Evolutionary conservation across 2,329 filamentous ascomycete genomes (phyloP).

Genomic region (Trichoderma semiorbis): DNA sequence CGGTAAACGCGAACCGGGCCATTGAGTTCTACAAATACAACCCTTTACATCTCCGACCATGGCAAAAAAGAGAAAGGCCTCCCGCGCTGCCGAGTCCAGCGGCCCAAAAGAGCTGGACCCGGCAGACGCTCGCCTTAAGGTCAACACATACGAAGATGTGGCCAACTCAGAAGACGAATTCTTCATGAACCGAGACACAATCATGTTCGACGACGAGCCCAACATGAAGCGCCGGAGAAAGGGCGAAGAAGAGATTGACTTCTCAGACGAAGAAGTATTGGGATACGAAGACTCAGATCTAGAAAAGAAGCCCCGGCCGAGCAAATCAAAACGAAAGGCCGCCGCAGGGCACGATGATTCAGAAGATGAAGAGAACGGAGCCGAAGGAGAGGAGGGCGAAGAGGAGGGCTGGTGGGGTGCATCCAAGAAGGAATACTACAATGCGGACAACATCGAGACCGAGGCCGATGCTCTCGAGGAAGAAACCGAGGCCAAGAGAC

Average conservation of each 20-base stretch:
- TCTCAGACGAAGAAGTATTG: slow-evolving; percentile 62
- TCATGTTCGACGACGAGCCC: slow-evolving; percentile 79
- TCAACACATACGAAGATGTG: slow-evolving; percentile 73
- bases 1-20: background rate
- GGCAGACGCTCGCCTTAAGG: slow-evolving; percentile 59
- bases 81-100: slow-evolving; percentile 43
- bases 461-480: slow-evolving; percentile 77
- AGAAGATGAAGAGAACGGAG: slow-evolving; percentile 57
- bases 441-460: slow-evolving; percentile 70
- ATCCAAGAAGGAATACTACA: slow-evolving; percentile 87
- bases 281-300: slow-evolving; percentile 48
- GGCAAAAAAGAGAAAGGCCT: slow-evolving; percentile 70
- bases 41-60: slow-evolving; percentile 35
- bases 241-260: slow-evolving; percentile 64
- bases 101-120: slow-evolving; percentile 55
- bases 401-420: slow-evolving; percentile 78
- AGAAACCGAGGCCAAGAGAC: slow-evolving; percentile 80
- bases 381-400: slow-evolving; percentile 51
- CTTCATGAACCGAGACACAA: slow-evolving; percentile 78
- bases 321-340: slow-evolving; percentile 22
- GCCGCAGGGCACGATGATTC: slow-evolving; percentile 22
- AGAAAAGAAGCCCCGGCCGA: slow-evolving; percentile 33
- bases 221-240: slow-evolving; percentile 73
- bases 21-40: background rate
- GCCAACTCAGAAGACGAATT: slow-evolving; percentile 95